phyloP scores from a whole-genome alignment of 345 rosid genomes.

The Streptanthus diversifolius region DNA sequence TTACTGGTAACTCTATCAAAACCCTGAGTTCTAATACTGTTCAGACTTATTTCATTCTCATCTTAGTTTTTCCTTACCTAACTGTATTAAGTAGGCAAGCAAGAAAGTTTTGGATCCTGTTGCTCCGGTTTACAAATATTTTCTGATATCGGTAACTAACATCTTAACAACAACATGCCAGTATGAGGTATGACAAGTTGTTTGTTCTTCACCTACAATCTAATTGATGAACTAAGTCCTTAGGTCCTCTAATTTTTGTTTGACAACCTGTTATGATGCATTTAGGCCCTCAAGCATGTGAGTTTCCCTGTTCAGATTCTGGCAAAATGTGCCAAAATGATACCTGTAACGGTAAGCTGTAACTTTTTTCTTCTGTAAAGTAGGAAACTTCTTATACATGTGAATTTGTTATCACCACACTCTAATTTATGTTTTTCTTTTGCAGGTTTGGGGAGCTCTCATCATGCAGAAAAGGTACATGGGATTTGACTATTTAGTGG shows the following conservation, averaged over 20 bases:
- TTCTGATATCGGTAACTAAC: constrained; percentile 69
- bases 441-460: constrained; percentile 79
- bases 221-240: background rate
- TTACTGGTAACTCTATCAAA: constrained; percentile 45
- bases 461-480: constrained; percentile 90
- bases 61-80: background rate
- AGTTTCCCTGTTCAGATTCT: constrained; percentile 94
- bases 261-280: constrained; percentile 13
- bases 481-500: constrained; percentile 73
- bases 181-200: constrained; percentile 60
- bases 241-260: background rate
- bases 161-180: constrained; percentile 93
- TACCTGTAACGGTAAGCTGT: constrained; percentile 85
- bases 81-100: constrained; percentile 52
- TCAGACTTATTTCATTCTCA: background rate
- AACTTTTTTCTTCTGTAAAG: background rate
- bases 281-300: constrained; percentile 92
- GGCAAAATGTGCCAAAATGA: constrained; percentile 97
- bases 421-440: background rate
- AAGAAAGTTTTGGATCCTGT: constrained; percentile 75
- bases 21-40: background rate
- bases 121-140: constrained; percentile 84
- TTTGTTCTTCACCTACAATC: background rate
- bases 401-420: background rate
- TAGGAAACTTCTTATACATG: background rate